Base-by-base conservation (phyloP, 345 rosid species). In the Arabidopsis arenosa region DNA sequence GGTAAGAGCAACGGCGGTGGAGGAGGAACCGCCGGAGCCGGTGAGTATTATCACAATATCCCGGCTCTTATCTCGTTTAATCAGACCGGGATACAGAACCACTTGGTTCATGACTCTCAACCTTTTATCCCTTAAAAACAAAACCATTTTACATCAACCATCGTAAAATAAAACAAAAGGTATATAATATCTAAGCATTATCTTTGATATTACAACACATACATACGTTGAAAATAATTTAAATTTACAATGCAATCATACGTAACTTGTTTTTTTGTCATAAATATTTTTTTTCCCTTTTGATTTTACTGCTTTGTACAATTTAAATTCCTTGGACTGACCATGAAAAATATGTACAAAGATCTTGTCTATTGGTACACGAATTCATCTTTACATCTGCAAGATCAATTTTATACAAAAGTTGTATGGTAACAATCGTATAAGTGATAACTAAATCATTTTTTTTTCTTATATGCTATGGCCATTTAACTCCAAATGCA, bases 1-100 rank as follows among this genome's bases (percentile, higher is more conserved):
- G 75, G 54, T 40, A 82, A 78, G 63, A 86, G 63, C 63, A 75
- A 72, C 9, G 65, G 70, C 17, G 57, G 64, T 56, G 77, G 78
- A 15, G 70, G n/a, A n/a, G n/a, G 70, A 36, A 62, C 72, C 2
- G 61, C 33, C n/a, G 80, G 43, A 66, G 74, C 69, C 26, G 85
- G 75, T 55, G 90, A 86, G 45, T 89, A 83, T 77, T 89, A 86
- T 12, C 83, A 66, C 45, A 73, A 52, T 59, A 52, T 66, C 52
- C 82, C 97, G 75, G 74, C 90, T 64, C 81, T 80, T 66, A 83
- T 93, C 72, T 76, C 96, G 18, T 93, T 93, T 75, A 89, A 87
- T 63, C 92, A 85, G 71, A 81, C 83, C 44, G 84, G 86, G 32
- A 80, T 81, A 48, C 89, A 88, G 57, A 60, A 87, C 39, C 96